Percentiles rank a stretch among this genome's conserved stretches.
phyloP scores from a whole-genome alignment of 768 basidiomycete genomes.

The Leccinum subgranulosum region DNA sequence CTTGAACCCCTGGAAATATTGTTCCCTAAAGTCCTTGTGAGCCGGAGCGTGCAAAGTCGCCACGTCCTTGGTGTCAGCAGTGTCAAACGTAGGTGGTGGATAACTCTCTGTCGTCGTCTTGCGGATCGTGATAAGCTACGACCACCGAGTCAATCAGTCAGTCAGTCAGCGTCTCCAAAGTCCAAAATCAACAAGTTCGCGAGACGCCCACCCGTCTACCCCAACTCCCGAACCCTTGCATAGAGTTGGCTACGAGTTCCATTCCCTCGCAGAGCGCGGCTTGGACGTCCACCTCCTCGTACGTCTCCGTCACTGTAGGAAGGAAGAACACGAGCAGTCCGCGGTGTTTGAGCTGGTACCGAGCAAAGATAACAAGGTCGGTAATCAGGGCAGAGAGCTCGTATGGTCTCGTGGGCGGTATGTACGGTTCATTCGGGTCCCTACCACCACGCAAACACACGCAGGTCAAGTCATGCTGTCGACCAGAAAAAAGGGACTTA shows the following conservation, averaged over 20 bases:
- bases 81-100: slow-evolving; percentile 55
- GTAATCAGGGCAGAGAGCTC: slow-evolving; percentile 79
- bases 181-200: neutral
- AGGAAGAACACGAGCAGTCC: slow-evolving; percentile 96
- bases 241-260: slow-evolving; percentile 81
- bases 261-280: slow-evolving; percentile 81
- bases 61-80: slow-evolving; percentile 9
- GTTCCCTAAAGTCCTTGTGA: slow-evolving; percentile 84
- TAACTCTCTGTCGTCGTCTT: slow-evolving; percentile 52
- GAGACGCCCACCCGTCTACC: slow-evolving; percentile 70
- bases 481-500: slow-evolving; percentile 30
- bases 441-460: neutral
- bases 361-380: slow-evolving; percentile 78
- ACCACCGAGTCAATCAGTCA: neutral
- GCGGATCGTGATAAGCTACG: slow-evolving; percentile 87
- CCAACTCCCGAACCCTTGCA: slow-evolving; percentile 96
- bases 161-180: neutral
- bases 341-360: slow-evolving; percentile 78
- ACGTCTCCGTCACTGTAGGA: slow-evolving; percentile 89
- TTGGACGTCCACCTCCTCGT: slow-evolving; percentile 82
- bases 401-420: slow-evolving; percentile 90
- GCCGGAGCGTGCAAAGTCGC: slow-evolving; percentile 61
- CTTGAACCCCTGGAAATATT: slow-evolving; percentile 83
- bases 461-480: neutral
- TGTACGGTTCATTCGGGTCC: slow-evolving; percentile 61